A percentile compares a stretch with the other conserved stretches of the same genome.
phyloP scores from a whole-genome alignment of 768 basidiomycete species.

The Lactifluus subvellereus region DNA sequence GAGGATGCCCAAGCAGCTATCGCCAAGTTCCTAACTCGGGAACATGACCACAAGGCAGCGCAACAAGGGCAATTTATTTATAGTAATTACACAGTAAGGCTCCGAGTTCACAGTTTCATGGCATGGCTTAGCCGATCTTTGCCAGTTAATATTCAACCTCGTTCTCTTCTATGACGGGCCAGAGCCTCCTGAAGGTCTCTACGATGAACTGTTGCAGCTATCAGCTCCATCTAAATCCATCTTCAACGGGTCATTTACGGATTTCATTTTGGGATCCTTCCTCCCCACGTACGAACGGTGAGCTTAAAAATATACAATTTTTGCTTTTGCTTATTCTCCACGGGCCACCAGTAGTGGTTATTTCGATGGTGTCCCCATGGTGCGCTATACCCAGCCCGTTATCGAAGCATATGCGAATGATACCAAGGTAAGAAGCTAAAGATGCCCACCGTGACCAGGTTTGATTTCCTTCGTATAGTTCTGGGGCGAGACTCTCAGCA shows the following conservation, averaged over 20 bases:
- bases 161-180: slow-evolving; percentile 53
- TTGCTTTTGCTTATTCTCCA: neutral
- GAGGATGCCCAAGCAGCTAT: neutral
- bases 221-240: slow-evolving; percentile 33
- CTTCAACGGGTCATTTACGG: slow-evolving; percentile 35
- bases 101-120: slow-evolving; percentile 33
- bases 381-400: neutral
- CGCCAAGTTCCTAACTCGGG: neutral
- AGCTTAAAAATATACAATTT: neutral
- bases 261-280: slow-evolving; percentile 31
- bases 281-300: slow-evolving; percentile 26
- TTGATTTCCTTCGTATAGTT: slow-evolving; percentile 31
- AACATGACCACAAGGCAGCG: slow-evolving; percentile 4
- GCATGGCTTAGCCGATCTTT: slow-evolving; percentile 18
- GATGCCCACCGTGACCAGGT: no score
- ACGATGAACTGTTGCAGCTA: slow-evolving; percentile 42
- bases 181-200: slow-evolving; percentile 39
- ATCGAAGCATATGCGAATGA: slow-evolving; percentile 9
- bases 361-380: slow-evolving; percentile 1
- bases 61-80: neutral
- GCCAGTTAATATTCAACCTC: neutral
- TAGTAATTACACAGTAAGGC: slow-evolving; percentile 2
- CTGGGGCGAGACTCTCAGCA: slow-evolving; percentile 38
- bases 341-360: slow-evolving; percentile 14
- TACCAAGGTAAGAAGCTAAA: neutral